Percentiles rank a stretch among this genome's conserved stretches.
phyloP scores from a whole-genome alignment of 75 land plant genomes.

The Cunninghamia lanceolata region DNA sequence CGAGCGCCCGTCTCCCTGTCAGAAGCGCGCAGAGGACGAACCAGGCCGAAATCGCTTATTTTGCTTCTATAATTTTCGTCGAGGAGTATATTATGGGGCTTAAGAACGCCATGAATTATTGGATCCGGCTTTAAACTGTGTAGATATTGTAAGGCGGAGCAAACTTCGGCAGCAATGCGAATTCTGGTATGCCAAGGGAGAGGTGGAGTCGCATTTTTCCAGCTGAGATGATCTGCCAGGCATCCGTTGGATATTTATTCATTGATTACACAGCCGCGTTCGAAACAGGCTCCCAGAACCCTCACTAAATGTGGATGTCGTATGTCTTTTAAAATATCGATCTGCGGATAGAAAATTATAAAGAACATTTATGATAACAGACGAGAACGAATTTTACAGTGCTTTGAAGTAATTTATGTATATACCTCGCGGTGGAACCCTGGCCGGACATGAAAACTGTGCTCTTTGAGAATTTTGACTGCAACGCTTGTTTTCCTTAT shows the following conservation, averaged over 20 bases:
- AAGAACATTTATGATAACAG: slow-evolving; percentile 16
- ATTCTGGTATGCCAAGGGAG: slow-evolving; percentile 65
- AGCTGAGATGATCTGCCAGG: slow-evolving; percentile 59
- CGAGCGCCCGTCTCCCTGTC: slow-evolving; percentile 15
- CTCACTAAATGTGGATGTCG: slow-evolving; percentile 67
- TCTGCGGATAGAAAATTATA: slow-evolving; percentile 21
- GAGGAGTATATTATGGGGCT: too few relatives aligned
- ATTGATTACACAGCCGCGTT: slow-evolving; percentile 42
- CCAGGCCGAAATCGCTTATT: slow-evolving; percentile 26
- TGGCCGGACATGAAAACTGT: slow-evolving; percentile 28
- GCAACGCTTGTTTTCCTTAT: slow-evolving; percentile 51
- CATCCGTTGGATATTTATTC: slow-evolving; percentile 64
- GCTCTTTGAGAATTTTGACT: slow-evolving; percentile 41
- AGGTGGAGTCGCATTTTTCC: slow-evolving; percentile 37
- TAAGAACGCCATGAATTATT: too few relatives aligned
- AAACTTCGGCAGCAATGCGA: slow-evolving; percentile 55
- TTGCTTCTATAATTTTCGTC: slow-evolving; percentile 22
- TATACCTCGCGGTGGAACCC: slow-evolving; percentile 57
- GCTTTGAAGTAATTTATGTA: neutral
- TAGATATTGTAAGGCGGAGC: slow-evolving; percentile 55
- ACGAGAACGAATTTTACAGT: too few relatives aligned
- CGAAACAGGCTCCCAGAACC: slow-evolving; percentile 6
- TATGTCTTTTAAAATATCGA: slow-evolving; percentile 41
- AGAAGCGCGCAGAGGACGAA: slow-evolving; percentile 21
- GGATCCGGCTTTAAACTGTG: slow-evolving; percentile 20